Conservation (phyloP, 345 rosid genomes). For the Salix udensis region DNA sequence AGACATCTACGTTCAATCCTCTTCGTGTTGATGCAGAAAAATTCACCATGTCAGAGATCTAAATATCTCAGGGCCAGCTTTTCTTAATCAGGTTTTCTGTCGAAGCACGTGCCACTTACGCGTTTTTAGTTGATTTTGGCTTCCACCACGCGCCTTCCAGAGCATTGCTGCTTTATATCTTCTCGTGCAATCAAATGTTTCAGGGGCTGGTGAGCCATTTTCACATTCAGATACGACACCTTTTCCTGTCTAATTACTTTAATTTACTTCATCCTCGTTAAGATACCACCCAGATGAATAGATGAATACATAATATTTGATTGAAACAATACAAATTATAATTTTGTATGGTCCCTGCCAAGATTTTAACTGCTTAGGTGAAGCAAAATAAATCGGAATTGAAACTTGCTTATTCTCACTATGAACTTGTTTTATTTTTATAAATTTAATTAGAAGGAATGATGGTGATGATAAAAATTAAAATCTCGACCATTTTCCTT, state of each 20-base stretch:
- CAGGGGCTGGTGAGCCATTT: background rate
- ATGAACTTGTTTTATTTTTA: too few species aligned
- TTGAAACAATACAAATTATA: too few species aligned
- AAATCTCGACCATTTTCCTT: too few species aligned
- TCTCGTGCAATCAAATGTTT: background rate
- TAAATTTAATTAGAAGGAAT: too few species aligned
- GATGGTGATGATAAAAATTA: too few species aligned
- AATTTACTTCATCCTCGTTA: background rate
- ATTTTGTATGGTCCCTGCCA: too few species aligned
- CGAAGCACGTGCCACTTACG: constrained; percentile 22
- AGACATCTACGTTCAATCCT: background rate
- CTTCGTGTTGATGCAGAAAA: background rate
- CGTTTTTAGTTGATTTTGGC: constrained; percentile 11
- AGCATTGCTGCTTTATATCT: background rate
- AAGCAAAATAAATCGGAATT: too few species aligned
- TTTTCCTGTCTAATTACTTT: too few species aligned
- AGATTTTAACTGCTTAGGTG: too few species aligned
- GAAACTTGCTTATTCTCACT: too few species aligned
- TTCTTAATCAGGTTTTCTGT: background rate
- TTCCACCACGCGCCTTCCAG: constrained; percentile 7
- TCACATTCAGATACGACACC: background rate
- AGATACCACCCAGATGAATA: background rate
- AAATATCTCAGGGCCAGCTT: background rate
- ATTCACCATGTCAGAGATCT: background rate
- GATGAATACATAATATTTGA: too few species aligned